Evolutionary conservation across 164 flowering plant species (phyloP).

Genomic region (Vitis labrusca): DNA sequence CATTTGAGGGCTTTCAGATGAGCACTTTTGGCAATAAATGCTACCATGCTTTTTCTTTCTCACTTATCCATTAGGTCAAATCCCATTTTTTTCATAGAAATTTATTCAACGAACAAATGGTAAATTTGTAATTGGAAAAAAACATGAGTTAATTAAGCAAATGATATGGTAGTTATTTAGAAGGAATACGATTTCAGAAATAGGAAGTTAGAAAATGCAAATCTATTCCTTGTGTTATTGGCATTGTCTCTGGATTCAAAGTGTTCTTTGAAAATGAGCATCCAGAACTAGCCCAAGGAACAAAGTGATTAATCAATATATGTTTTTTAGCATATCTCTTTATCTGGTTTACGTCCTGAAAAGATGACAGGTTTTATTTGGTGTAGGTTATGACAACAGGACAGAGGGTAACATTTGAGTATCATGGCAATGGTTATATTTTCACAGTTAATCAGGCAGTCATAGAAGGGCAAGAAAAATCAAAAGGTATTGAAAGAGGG

Average conservation of each 20-base stretch:
- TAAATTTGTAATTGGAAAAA: background rate
- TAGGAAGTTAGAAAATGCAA: background rate
- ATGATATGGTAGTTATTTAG: background rate
- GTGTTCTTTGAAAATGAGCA: too few species aligned
- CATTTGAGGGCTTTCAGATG: too few species aligned
- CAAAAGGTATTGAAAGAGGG: constrained; percentile 69
- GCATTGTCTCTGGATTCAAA: too few species aligned
- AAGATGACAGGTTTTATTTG: background rate
- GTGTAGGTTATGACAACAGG: constrained; percentile 86
- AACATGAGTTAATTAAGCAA: background rate
- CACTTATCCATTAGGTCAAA: too few species aligned
- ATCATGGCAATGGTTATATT: constrained; percentile 71
- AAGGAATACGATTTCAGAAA: background rate
- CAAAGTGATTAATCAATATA: too few species aligned
- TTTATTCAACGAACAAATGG: background rate
- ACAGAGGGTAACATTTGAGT: constrained; percentile 85
- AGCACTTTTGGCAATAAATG: too few species aligned
- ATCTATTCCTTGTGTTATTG: too few species aligned
- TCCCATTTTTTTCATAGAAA: background rate
- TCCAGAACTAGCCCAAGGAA: too few species aligned
- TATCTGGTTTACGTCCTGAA: background rate
- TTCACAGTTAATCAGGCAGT: constrained; percentile 80
- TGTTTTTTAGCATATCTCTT: too few species aligned
- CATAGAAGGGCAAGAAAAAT: constrained; percentile 62
- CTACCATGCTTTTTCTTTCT: too few species aligned